These are phyloP conservation scores for Penicillium sp. DNA, from an alignment of 2,329 filamentous ascomycete species.

Conservation along the genomic window DNA sequence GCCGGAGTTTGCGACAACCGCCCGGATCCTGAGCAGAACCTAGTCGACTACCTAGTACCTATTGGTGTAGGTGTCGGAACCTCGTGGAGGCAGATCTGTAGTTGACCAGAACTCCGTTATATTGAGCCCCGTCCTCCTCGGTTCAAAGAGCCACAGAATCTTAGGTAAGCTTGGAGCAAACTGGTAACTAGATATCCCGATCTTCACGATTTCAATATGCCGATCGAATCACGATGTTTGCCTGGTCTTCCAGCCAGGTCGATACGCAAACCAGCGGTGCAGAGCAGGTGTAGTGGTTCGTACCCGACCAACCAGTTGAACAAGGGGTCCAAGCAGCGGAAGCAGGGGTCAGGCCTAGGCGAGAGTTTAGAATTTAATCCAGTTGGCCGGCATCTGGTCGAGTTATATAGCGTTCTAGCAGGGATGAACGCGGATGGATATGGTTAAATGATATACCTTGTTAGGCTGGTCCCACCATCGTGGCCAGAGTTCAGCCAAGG, in stretches of 20 bases:
- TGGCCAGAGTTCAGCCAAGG: background rate
- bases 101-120: background rate
- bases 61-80: background rate
- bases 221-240: background rate
- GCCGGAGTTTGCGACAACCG: constrained; percentile 1
- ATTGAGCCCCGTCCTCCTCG: background rate
- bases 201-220: background rate
- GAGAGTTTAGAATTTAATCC: background rate
- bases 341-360: background rate
- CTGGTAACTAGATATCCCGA: background rate
- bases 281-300: constrained; percentile 3
- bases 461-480: background rate
- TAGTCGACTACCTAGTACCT: background rate
- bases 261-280: background rate
- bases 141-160: background rate
- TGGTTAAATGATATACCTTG: background rate
- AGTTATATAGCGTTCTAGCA: background rate
- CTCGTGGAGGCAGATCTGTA: background rate
- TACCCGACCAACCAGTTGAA: constrained; percentile 15
- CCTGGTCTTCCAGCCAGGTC: background rate
- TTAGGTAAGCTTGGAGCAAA: background rate
- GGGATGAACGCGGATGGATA: no score
- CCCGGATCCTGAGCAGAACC: background rate
- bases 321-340: background rate
- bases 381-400: background rate